A percentile compares a stretch with the other conserved stretches of the same genome.
phyloP scores from a whole-genome alignment of 371 early-diverging fungal species.

The Mucor mucedo region DNA sequence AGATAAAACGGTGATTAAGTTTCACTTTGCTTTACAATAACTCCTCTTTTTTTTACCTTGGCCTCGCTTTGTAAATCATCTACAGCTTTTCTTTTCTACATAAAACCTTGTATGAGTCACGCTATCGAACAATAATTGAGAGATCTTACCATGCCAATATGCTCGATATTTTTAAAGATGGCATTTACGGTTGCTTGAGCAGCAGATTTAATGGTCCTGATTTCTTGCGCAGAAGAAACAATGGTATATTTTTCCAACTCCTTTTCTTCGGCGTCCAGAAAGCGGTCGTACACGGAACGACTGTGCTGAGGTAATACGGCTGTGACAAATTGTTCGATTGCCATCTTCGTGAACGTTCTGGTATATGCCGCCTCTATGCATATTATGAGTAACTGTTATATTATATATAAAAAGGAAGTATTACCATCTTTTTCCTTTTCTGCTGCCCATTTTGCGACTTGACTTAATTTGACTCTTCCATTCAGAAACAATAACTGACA shows the following conservation, averaged over 20 bases:
- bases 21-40: too few relatives aligned
- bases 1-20: neutral
- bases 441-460: constrained; percentile 30
- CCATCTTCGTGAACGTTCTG: constrained; percentile 60
- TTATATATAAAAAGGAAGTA: neutral
- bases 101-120: neutral
- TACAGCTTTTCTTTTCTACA: constrained; percentile 9
- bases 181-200: constrained; percentile 58
- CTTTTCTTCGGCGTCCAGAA: constrained; percentile 65
- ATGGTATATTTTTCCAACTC: constrained; percentile 56
- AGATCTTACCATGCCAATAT: constrained; percentile 56
- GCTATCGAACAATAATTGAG: neutral
- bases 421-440: constrained; percentile 34
- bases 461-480: constrained; percentile 39
- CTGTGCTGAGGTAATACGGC: constrained; percentile 67
- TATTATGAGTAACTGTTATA: neutral
- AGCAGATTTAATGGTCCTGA: constrained; percentile 51
- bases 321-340: constrained; percentile 63
- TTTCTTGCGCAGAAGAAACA: constrained; percentile 64
- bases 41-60: neutral
- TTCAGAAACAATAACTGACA: constrained; percentile 33
- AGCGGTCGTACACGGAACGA: constrained; percentile 59
- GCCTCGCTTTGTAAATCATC: neutral
- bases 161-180: constrained; percentile 43
- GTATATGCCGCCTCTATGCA: constrained; percentile 40